Conservation (phyloP, 495 filamentous ascomycete genomes). For the Trichoderma parareesei region DNA sequence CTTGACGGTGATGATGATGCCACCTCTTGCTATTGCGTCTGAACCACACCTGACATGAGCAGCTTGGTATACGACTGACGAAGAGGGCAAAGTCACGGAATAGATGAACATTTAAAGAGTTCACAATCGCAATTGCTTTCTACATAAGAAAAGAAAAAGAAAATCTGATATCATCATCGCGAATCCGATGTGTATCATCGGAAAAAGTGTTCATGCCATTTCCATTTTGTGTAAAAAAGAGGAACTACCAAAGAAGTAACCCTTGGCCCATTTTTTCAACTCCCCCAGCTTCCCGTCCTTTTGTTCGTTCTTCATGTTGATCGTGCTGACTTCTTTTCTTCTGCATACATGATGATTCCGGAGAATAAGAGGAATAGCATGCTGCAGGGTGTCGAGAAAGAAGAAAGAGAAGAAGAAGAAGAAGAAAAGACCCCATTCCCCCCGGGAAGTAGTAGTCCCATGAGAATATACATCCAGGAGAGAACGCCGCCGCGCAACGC, state of each 20-base stretch:
- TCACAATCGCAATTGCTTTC: slow-evolving; percentile 1
- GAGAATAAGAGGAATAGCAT: too few relatives aligned
- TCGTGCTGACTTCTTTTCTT: background rate
- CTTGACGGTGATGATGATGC: too few relatives aligned
- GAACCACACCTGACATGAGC: background rate
- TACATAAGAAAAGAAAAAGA: slow-evolving; percentile 5
- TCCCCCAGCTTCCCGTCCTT: background rate
- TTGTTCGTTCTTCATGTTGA: background rate
- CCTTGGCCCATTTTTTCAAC: background rate
- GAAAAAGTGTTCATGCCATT: slow-evolving; percentile 8
- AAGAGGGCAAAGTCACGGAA: background rate
- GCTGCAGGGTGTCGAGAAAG: background rate
- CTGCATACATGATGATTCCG: background rate
- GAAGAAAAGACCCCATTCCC: background rate
- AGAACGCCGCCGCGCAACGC: background rate
- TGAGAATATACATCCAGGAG: background rate
- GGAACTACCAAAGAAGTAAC: slow-evolving; percentile 4
- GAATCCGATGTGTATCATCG: background rate
- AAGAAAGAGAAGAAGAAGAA: background rate
- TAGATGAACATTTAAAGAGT: background rate
- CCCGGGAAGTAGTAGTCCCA: background rate
- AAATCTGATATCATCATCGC: slow-evolving; percentile 7
- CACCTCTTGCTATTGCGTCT: background rate
- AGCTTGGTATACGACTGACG: background rate
- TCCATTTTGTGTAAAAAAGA: background rate